Conservation (phyloP, 352 stramenopile species). For the Pythium apleroticum region DNA sequence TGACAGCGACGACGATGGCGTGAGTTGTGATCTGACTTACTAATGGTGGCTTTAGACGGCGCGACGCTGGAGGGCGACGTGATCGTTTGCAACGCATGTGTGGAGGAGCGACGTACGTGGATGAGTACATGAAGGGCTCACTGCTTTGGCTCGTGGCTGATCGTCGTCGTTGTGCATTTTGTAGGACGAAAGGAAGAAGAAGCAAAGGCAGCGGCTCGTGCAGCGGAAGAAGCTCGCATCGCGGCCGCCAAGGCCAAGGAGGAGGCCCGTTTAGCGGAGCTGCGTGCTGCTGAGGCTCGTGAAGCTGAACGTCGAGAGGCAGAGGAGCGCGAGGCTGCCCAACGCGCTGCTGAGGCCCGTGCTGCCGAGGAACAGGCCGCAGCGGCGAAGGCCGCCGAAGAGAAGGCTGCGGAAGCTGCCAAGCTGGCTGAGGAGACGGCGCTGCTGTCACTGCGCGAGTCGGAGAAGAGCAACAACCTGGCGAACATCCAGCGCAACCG, state of each 20-base stretch:
- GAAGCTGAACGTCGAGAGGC: constrained; percentile 29
- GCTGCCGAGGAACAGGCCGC: constrained; percentile 32
- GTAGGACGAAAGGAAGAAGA: constrained; percentile 35
- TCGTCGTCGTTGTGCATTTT: neutral
- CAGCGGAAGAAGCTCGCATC: constrained; percentile 25
- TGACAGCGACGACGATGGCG: neutral
- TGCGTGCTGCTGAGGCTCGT: constrained; percentile 23
- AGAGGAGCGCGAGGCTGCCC: constrained; percentile 42
- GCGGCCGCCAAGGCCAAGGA: constrained; percentile 14
- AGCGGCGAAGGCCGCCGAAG: constrained; percentile 24
- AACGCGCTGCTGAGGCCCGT: constrained; percentile 25
- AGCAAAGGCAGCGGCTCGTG: constrained; percentile 24
- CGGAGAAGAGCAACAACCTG: constrained; percentile 17
- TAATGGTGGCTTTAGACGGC: constrained; percentile 27
- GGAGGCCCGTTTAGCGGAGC: constrained; percentile 35
- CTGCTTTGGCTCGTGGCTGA: neutral
- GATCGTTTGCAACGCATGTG: constrained; percentile 57
- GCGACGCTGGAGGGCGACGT: constrained; percentile 54
- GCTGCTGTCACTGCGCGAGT: constrained; percentile 21
- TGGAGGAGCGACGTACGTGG: constrained; percentile 44
- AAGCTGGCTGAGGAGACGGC: constrained; percentile 24
- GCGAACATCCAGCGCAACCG: constrained; percentile 9
- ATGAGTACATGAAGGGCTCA: neutral
- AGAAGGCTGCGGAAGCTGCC: constrained; percentile 18
- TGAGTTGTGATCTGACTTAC: neutral